phyloP scores from a whole-genome alignment of 805 yeast species.

The Wickerhamomyces canadensis region DNA sequence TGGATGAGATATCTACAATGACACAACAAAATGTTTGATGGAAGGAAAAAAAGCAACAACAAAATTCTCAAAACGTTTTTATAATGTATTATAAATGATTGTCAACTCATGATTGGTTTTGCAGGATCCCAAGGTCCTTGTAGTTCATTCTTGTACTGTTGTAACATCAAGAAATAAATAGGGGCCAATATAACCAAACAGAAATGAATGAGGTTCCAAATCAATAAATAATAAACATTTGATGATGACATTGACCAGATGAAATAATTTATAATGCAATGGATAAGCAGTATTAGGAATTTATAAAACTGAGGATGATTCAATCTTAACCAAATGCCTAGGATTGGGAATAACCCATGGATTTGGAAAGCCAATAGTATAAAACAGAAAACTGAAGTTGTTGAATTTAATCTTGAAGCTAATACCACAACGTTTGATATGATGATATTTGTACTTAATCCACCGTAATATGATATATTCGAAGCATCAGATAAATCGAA shows the following conservation, averaged over 20 bases:
- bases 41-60: too few species aligned
- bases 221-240: conserved; percentile 34
- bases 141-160: conserved; percentile 75
- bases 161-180: conserved; percentile 61
- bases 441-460: conserved; percentile 75
- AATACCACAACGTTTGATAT: conserved; percentile 82
- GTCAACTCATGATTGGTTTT: conserved; percentile 41
- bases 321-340: conserved; percentile 54
- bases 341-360: conserved; percentile 68
- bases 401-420: conserved; percentile 77
- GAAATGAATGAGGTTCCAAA: conserved; percentile 48
- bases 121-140: conserved; percentile 96
- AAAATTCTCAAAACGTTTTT: neutral
- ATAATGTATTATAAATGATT: too few species aligned
- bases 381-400: conserved; percentile 78
- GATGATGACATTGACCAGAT: conserved; percentile 29
- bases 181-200: conserved; percentile 57
- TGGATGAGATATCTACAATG: too few species aligned
- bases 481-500: conserved; percentile 32
- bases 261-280: conserved; percentile 25
- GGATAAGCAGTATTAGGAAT: conserved; percentile 5
- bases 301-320: conserved; percentile 17
- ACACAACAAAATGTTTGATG: too few species aligned
- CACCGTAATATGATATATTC: conserved; percentile 35
- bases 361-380: conserved; percentile 66